Percentiles rank a stretch among this genome's conserved stretches.
phyloP scores from a whole-genome alignment of 1,284 basidiomycete species.

The Tilletia horrida region DNA sequence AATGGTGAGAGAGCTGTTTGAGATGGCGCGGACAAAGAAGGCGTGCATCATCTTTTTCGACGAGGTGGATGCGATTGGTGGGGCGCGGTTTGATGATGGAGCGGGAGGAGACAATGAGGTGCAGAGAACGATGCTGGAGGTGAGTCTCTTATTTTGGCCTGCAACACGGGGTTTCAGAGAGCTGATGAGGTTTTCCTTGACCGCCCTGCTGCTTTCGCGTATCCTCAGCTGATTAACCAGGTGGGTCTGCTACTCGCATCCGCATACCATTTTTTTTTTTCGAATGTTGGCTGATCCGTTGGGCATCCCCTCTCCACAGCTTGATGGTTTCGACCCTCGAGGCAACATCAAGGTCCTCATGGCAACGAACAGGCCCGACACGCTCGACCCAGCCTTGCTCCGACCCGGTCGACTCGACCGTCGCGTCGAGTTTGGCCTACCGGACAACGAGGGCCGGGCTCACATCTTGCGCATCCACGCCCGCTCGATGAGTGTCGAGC shows the following conservation, averaged over 20 bases:
- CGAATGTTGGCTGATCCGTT: no score
- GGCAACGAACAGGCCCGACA: conserved; percentile 98
- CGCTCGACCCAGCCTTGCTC: conserved; percentile 91
- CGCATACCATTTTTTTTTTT: no score
- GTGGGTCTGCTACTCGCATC: background rate
- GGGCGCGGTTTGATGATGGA: conserved; percentile 97
- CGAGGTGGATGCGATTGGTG: conserved; percentile 95
- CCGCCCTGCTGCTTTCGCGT: no score
- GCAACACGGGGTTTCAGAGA: no score
- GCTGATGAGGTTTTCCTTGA: no score
- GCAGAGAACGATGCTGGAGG: conserved; percentile 98
- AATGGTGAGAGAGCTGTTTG: conserved; percentile 98
- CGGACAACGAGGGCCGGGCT: conserved; percentile 92
- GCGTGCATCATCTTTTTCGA: conserved; percentile 99
- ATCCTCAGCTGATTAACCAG: conserved; percentile 17
- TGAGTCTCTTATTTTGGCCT: conserved; percentile 73
- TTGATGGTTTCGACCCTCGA: conserved; percentile 96
- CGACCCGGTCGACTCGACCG: conserved; percentile 94
- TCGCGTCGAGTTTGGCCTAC: conserved; percentile 90
- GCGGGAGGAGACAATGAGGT: conserved; percentile 99
- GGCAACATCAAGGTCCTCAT: conserved; percentile 99
- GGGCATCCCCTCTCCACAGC: no score
- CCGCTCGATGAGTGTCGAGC: conserved; percentile 90
- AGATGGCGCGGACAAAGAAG: conserved; percentile 98
- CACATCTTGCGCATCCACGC: conserved; percentile 97